Conservation (phyloP, 139 green algal species). For the Pleodorina starrii region DNA sequence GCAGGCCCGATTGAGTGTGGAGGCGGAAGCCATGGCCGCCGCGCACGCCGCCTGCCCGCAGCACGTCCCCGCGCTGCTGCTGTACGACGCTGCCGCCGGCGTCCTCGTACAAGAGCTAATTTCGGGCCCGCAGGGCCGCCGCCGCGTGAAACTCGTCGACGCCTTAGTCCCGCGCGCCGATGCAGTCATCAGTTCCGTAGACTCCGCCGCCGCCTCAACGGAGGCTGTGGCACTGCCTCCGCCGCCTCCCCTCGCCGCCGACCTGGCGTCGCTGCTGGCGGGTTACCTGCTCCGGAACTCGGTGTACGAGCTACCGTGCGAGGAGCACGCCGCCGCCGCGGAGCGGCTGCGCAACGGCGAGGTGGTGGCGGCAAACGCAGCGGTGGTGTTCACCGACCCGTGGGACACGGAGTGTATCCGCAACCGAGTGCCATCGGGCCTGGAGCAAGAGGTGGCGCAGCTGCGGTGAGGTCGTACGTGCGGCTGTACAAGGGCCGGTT, state of each 20-base stretch:
- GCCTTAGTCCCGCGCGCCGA: not conserved
- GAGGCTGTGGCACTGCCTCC: not conserved
- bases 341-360: constrained; percentile 47
- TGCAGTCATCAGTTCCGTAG: not conserved
- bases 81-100: constrained; percentile 45
- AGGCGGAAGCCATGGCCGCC: constrained; percentile 54
- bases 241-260: not conserved
- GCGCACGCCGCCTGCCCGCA: constrained; percentile 43
- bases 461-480: constrained; percentile 61
- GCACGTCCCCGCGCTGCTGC: constrained; percentile 55
- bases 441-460: constrained; percentile 20
- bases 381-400: constrained; percentile 57
- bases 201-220: not conserved
- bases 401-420: constrained; percentile 36
- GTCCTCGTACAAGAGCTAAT: constrained; percentile 57
- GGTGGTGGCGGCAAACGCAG: constrained; percentile 58
- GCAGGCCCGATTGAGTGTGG: constrained; percentile 54
- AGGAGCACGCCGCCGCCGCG: not conserved
- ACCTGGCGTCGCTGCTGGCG: constrained; percentile 46
- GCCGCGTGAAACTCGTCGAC: constrained; percentile 19
- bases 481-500: too few relatives aligned
- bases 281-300: constrained; percentile 38
- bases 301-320: not conserved
- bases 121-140: not conserved
- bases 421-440: constrained; percentile 42